Evolutionary conservation across 176 grass and related monocot species (phyloP), one percentile per base, ranked within the genome.

Genomic region (Zizania latifolia): DNA sequence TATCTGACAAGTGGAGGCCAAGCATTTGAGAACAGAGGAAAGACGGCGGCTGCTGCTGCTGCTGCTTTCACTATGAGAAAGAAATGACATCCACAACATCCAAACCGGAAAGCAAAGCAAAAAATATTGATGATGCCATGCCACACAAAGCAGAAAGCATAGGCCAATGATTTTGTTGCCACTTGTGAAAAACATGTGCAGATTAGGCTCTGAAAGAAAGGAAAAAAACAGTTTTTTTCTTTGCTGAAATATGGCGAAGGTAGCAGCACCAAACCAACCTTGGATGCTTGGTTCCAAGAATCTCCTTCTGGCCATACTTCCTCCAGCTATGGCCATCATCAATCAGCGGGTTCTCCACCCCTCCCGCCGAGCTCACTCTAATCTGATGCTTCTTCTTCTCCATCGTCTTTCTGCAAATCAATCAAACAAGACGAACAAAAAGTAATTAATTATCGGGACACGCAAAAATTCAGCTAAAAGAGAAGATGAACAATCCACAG

Each of bases 281-380:
- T 22, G 87, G 87, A 79, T 87, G 19, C 61, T 64, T 90, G 46
- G 86, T 33, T 78, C 84, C 86, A 29, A 90, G 81, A n/a, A 97
- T 93, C 31, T 88, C 85, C 68, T 97, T 90, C 76, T 97, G 90
- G 1, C 93, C 93, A 22, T 93, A 97, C 58, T 97, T 97, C 66
- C 90, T 88, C 93, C 93, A 97, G 75, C 87, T 81, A 62, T 81
- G 84, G 29, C 93, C 93, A 57, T 97, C 93, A 2, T 97, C 90
- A 0, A 87, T 43, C 0, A 55, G 67, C 0, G 55, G 67, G 45
- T 50, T 81, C 8, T 82, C 92, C 12, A 65, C 56, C 60, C 76
- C 84, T 4, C 16, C 83, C 13, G 19, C 51, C 14, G 86, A 68
- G 58, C 51, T 74, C 61, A 96, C 74, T 68, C 74, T 83, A 32